Conservation (phyloP, 2,329 filamentous ascomycete genomes). For the Cordyceps farinosa region DNA sequence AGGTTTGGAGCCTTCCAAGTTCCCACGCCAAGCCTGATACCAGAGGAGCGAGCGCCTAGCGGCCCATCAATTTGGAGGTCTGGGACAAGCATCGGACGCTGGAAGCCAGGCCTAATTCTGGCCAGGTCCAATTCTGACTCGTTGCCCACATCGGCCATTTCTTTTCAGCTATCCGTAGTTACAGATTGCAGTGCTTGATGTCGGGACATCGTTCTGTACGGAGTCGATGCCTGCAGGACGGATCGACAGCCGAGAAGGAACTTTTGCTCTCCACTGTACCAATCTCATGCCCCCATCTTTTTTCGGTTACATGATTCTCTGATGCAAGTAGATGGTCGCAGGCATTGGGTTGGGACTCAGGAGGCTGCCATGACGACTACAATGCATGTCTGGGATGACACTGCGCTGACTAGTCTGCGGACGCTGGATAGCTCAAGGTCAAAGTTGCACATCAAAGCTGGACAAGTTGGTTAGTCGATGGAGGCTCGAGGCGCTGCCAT, state of each 20-base stretch:
- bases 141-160: neutral
- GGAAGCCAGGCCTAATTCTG: neutral
- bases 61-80: neutral
- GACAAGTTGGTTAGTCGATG: too few species aligned
- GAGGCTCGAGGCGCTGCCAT: neutral
- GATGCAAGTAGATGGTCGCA: neutral
- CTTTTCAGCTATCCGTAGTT: neutral
- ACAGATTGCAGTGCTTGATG: neutral
- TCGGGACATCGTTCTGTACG: neutral
- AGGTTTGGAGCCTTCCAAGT: constrained; percentile 7
- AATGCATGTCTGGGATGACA: neutral
- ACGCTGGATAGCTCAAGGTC: neutral
- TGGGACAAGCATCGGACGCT: neutral
- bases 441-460: neutral
- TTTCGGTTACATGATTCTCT: neutral
- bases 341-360: neutral
- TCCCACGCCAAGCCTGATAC: neutral
- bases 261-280: constrained; percentile 5
- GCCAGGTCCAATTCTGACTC: neutral
- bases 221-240: neutral
- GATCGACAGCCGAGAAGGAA: neutral
- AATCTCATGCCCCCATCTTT: constrained; percentile 2
- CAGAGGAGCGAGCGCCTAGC: neutral
- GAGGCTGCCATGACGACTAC: constrained; percentile 2
- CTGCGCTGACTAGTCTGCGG: neutral